A percentile compares a stretch with the other conserved stretches of the same genome.
phyloP scores from a whole-genome alignment of 1,139 yeast species.

The Sugiyamaella neomexicana region DNA sequence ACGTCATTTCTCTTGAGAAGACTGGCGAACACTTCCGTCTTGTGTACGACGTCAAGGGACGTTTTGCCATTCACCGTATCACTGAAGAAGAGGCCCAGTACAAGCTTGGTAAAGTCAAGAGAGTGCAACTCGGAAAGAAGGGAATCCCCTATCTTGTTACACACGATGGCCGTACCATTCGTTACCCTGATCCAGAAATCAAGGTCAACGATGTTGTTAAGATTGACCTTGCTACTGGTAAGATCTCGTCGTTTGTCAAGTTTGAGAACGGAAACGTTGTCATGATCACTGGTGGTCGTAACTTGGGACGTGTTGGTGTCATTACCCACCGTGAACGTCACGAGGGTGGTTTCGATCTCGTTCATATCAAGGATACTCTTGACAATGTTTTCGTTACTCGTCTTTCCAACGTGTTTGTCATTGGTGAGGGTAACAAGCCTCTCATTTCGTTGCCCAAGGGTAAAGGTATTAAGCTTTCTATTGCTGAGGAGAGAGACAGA shows the following conservation, averaged over 20 bases:
- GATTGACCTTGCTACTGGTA: constrained; percentile 94
- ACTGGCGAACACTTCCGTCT: constrained; percentile 99
- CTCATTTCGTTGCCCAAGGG: constrained; percentile 98
- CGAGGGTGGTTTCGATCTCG: constrained; percentile 99
- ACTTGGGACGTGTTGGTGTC: constrained; percentile 99
- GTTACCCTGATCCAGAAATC: constrained; percentile 98
- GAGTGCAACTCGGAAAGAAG: constrained; percentile 96
- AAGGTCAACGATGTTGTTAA: constrained; percentile 97
- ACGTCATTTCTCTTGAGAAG: constrained; percentile 93
- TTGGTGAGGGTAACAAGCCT: constrained; percentile 98
- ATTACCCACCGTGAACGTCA: constrained; percentile 98
- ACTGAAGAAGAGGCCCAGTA: constrained; percentile 97
- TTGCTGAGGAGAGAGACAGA: constrained; percentile 99
- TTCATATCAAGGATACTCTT: constrained; percentile 95
- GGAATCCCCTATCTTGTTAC: constrained; percentile 98
- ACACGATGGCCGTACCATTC: constrained; percentile 99
- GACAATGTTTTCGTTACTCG: constrained; percentile 99
- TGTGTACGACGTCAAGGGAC: constrained; percentile 96
- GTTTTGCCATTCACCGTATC: constrained; percentile 99
- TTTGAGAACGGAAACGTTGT: constrained; percentile 95
- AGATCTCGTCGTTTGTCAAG: constrained; percentile 87
- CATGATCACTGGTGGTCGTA: constrained; percentile 99
- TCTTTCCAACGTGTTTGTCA: constrained; percentile 92
- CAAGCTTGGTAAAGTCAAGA: constrained; percentile 97
- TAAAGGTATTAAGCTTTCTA: constrained; percentile 98